These are phyloP conservation scores for Buxus sempervirens DNA, from an alignment of 164 flowering plant genomes.

Conservation along the genomic window DNA sequence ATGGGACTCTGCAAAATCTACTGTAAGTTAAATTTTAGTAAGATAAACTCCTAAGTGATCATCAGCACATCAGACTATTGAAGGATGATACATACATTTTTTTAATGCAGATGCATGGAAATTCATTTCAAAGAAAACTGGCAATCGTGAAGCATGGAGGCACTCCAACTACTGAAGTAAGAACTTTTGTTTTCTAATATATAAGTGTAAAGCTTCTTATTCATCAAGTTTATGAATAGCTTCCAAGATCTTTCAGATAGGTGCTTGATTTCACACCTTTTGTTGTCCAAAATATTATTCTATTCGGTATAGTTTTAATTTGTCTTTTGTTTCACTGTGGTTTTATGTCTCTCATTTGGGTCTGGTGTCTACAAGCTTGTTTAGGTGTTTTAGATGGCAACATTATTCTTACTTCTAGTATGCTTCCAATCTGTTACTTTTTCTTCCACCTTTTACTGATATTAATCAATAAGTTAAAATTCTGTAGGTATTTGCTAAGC, in stretches of 20 bases:
- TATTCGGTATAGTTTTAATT: too few relatives aligned
- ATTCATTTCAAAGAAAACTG: conserved; percentile 91
- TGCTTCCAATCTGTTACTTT: too few relatives aligned
- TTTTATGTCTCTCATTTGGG: too few relatives aligned
- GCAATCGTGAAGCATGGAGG: conserved; percentile 71
- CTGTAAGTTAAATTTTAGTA: conserved; percentile 46
- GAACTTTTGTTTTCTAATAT: conserved; percentile 8
- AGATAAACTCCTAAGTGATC: background rate
- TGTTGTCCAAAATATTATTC: background rate
- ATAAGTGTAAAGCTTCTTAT: background rate
- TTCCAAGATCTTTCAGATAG: background rate
- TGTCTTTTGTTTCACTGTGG: too few relatives aligned
- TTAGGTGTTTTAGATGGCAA: too few relatives aligned
- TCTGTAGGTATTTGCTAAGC: too few relatives aligned
- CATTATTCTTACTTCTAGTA: too few relatives aligned
- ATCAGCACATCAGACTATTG: background rate
- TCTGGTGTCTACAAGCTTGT: too few relatives aligned
- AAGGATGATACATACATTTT: conserved; percentile 1
- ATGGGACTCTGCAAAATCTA: conserved; percentile 91
- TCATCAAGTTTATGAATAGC: background rate
- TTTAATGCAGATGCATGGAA: conserved; percentile 87
- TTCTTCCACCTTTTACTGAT: too few relatives aligned
- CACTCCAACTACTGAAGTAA: conserved; percentile 66
- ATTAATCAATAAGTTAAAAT: too few relatives aligned
- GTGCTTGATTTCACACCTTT: background rate